Percentiles rank a stretch among this genome's conserved stretches.
phyloP scores from a whole-genome alignment of 2,329 filamentous ascomycete genomes.

The Bipolaris oryzae region DNA sequence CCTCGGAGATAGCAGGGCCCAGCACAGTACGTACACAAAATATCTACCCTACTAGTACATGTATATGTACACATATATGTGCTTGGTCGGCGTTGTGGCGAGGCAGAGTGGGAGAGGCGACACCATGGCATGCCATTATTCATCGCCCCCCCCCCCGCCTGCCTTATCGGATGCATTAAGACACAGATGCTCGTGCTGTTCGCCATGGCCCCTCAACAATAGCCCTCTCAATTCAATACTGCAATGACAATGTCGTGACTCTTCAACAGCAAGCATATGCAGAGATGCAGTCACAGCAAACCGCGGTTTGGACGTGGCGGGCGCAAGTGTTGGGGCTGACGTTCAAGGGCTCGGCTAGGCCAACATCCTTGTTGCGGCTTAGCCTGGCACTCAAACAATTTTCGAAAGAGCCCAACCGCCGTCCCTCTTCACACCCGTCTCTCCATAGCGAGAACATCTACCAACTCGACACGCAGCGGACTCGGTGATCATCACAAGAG shows the following conservation, averaged over 20 bases:
- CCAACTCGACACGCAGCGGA: conserved; percentile 39
- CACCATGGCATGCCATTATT: neutral
- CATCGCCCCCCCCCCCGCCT: conserved; percentile 19
- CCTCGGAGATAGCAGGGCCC: no score
- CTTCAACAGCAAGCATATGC: neutral
- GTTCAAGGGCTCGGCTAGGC: conserved; percentile 18
- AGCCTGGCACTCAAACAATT: conserved; percentile 36
- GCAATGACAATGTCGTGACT: neutral
- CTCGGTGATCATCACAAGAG: conserved; percentile 36
- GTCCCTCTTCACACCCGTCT: conserved; percentile 27
- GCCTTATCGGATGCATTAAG: conserved; percentile 6
- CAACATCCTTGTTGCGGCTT: conserved; percentile 22
- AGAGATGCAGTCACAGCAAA: neutral
- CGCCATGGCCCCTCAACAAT: neutral
- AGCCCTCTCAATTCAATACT: neutral
- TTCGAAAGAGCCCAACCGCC: conserved; percentile 24
- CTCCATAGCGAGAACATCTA: conserved; percentile 45
- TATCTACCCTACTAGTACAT: no score
- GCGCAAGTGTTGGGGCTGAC: conserved; percentile 13
- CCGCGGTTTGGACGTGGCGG: neutral
- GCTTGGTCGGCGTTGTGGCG: conserved; percentile 8
- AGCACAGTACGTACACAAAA: neutral
- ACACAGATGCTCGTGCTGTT: neutral
- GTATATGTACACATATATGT: neutral
- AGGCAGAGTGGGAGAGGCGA: conserved; percentile 2